Evolutionary conservation across 495 filamentous ascomycete species (phyloP), one percentile per base, ranked within the genome.

Genomic region (Podospora comata): DNA sequence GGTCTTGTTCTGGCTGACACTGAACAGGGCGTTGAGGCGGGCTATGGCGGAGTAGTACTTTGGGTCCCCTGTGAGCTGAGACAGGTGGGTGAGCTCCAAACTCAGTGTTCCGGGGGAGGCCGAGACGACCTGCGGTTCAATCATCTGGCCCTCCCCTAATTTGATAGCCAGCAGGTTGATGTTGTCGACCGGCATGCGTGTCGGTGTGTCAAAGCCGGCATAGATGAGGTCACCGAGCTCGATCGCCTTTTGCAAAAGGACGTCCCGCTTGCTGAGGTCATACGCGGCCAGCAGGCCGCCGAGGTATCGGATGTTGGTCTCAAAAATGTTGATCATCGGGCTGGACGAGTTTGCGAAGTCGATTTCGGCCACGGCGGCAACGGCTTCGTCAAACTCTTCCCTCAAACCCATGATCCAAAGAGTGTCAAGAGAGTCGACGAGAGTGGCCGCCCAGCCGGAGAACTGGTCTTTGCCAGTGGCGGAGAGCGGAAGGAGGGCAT

Each of bases 371-470:
- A 91, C 83, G 18, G 82, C 85, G 60, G 89, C 80, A 5, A 92
- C 85, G 26, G 91, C 93, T 65, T 89, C 86, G 64, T 88, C 83
- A 76, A 96, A 97, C 62, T 96, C 92, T n/a, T 90, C 83, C 74
- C 88, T 86, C 76, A 96, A 72, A 23, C 83, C 91, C 92, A 96
- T 93, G 66, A 97, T 92, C 91, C 91, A 95, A 18, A 97, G 76
- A 0, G 92, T 92, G 76, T 97, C 93, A 62, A 96, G 79, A n/a
- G 88, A 77, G 83, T 97, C 93, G 0, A 97, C 91, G 68, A 95
- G 74, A 1, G 93, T 96, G 6, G 92, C 93, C 9, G 88, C 92
- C 92, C 93, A 96, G 20, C 90, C 91, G 69, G 86, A 89, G 78
- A 96, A 96, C 1, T 91, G 88, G 73, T 96, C 81, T 5, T 78